A percentile compares a stretch with the other conserved stretches of the same genome.
phyloP scores from a whole-genome alignment of 2,329 filamentous ascomycete genomes.

The Fusarium fracticaudum region DNA sequence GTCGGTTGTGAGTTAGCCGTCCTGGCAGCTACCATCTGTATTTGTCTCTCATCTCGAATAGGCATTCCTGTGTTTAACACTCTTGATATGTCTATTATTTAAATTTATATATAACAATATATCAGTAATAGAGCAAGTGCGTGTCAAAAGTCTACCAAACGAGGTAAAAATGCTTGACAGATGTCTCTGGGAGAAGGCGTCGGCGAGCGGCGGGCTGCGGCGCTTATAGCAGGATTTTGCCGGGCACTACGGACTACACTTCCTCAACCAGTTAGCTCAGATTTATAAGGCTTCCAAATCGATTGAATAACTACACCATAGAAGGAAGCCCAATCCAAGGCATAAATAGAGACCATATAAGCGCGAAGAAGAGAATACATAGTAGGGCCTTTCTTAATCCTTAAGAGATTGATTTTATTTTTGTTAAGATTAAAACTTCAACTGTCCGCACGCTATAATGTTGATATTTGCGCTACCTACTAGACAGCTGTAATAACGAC shows the following conservation, averaged over 20 bases:
- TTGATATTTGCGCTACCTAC: not conserved
- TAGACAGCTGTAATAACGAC: rapidly evolving
- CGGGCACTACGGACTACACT: not conserved
- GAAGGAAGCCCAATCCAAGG: not conserved
- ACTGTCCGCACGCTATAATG: rapidly evolving
- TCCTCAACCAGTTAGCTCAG: not conserved
- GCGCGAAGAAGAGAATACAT: not conserved
- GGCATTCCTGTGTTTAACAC: no score
- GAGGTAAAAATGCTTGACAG: not conserved
- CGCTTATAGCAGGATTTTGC: not conserved
- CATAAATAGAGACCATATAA: not conserved
- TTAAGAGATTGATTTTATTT: not conserved
- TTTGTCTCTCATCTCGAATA: no score
- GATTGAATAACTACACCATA: not conserved
- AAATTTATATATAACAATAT: no score
- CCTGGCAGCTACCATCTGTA: no score
- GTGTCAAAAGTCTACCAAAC: not conserved
- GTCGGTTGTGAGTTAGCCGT: no score
- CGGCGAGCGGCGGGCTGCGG: not conserved
- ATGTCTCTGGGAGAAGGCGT: not conserved
- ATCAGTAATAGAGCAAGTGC: no score
- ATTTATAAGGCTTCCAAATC: not conserved
- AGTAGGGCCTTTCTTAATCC: not conserved
- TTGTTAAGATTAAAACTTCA: rapidly evolving
- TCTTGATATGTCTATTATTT: no score